A percentile compares a stretch with the other conserved stretches of the same genome.
Evolutionary conservation across 805 yeast genomes (phyloP).

Genomic region (Scheffersomyces amazonensis): DNA sequence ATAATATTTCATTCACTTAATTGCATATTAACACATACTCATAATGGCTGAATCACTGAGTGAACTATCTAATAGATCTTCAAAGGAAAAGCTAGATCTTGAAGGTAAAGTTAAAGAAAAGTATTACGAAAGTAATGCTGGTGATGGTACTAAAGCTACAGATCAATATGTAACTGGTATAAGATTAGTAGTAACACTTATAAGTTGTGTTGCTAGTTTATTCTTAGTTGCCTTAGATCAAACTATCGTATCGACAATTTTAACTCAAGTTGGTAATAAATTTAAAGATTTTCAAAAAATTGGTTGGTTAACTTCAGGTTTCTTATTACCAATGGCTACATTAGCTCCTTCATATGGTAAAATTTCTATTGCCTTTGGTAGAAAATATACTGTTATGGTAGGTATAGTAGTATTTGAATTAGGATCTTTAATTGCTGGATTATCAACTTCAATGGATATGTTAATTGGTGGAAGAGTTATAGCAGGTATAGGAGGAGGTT

Average conservation of each 20-base stretch:
- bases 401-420: conserved; percentile 55
- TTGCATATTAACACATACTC: no score
- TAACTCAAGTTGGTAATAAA: conserved; percentile 47
- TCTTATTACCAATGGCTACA: conserved; percentile 51
- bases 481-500: conserved; percentile 73
- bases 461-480: conserved; percentile 70
- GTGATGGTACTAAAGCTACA: conserved; percentile 36
- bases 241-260: conserved; percentile 53
- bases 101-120: no score
- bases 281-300: conserved; percentile 49
- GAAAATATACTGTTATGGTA: conserved; percentile 46
- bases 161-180: conserved; percentile 34
- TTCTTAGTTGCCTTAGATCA: conserved; percentile 53
- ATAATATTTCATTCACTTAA: no score
- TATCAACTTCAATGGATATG: conserved; percentile 53
- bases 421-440: conserved; percentile 61
- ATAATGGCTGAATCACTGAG: no score
- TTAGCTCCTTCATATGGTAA: conserved; percentile 58
- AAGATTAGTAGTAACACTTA: conserved; percentile 19
- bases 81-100: no score
- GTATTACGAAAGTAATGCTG: conserved; percentile 37
- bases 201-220: conserved; percentile 26
- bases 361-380: conserved; percentile 53
- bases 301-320: conserved; percentile 61
- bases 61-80: no score